Conservation (phyloP, 2,329 filamentous ascomycete genomes). For the Penicillium sp. region DNA sequence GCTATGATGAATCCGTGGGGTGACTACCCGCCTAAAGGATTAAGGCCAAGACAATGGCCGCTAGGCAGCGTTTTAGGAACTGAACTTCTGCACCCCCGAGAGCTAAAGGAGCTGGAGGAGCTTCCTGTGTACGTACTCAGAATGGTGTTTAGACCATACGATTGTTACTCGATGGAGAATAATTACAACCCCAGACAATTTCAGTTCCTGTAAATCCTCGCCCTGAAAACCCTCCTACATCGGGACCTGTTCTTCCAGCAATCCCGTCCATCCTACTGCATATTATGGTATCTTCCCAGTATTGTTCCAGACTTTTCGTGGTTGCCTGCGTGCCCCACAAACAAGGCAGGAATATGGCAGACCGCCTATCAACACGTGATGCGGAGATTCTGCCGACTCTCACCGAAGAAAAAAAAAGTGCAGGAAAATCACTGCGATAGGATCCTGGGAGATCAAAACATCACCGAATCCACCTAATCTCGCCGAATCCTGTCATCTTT, state of each 20-base stretch:
- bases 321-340: constrained; percentile 9
- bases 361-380: constrained; percentile 38
- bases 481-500: constrained; percentile 6
- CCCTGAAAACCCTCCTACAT: no score
- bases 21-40: background rate
- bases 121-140: no score
- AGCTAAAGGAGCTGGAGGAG: background rate
- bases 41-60: background rate
- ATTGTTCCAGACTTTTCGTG: no score
- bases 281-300: no score
- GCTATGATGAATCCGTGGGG: background rate
- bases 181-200: no score
- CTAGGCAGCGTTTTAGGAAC: constrained; percentile 1
- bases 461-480: constrained; percentile 12
- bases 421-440: constrained; percentile 29
- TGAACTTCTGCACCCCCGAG: background rate
- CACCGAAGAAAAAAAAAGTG: constrained; percentile 32
- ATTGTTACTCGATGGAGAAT: no score
- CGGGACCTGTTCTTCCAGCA: no score
- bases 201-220: no score
- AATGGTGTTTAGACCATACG: no score
- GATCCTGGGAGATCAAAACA: constrained; percentile 31
- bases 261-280: no score
- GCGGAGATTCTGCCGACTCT: constrained; percentile 31
- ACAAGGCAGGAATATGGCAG: constrained; percentile 12